phyloP scores from a whole-genome alignment of 257 asterid species.

The Solanum habrochaites region DNA sequence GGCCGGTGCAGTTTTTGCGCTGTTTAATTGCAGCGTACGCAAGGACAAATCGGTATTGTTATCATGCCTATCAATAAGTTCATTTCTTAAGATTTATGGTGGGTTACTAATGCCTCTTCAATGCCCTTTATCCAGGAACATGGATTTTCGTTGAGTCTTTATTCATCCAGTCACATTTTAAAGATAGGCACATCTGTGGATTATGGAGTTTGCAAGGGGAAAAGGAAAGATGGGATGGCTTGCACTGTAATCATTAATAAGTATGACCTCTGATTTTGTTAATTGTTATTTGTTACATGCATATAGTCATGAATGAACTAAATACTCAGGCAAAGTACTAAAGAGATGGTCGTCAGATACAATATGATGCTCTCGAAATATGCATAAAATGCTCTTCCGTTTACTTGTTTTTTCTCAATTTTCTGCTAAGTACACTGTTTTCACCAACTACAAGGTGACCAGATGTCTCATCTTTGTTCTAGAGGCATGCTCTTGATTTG shows the following conservation, averaged over 20 bases:
- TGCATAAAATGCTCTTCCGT: not conserved
- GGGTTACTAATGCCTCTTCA: not conserved
- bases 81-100: not conserved
- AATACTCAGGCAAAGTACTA: not conserved
- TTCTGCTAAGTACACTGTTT: not conserved
- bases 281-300: not conserved
- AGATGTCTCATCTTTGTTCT: not conserved
- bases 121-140: conserved; percentile 39
- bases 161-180: conserved; percentile 56
- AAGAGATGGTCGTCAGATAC: not conserved
- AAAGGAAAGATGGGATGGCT: conserved; percentile 54
- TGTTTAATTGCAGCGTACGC: conserved; percentile 67
- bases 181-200: conserved; percentile 76
- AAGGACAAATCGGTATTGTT: conserved; percentile 57
- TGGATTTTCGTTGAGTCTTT: conserved; percentile 71
- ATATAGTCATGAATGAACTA: not conserved
- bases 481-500: not conserved
- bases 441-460: not conserved
- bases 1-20: conserved; percentile 56
- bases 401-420: not conserved
- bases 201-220: conserved; percentile 72
- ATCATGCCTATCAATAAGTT: not conserved
- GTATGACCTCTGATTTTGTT: conserved; percentile 22
- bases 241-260: conserved; percentile 59
- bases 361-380: not conserved